Evolutionary conservation across 2,329 filamentous ascomycete species (phyloP).

Genomic region (Coccinonectria pachysandricola): DNA sequence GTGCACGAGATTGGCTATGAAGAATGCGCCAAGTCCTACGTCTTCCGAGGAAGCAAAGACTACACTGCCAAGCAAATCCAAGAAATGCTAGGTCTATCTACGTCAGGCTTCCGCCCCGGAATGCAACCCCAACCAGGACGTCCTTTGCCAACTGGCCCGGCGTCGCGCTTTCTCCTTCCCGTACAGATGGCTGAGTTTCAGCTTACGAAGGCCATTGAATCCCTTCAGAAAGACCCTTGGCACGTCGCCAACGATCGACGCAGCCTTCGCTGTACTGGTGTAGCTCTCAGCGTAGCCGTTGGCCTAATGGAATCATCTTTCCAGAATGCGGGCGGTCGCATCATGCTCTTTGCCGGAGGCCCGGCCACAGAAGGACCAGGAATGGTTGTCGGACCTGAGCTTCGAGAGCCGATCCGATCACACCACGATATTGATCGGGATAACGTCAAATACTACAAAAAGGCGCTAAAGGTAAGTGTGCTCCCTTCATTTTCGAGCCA

Average conservation of each 20-base stretch:
- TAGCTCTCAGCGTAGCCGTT: conserved; percentile 90
- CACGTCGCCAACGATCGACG: conserved; percentile 89
- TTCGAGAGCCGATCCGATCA: conserved; percentile 92
- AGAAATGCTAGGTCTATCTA: conserved; percentile 86
- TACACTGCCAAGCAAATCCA: conserved; percentile 98
- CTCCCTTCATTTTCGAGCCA: too few species aligned
- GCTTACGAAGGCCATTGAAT: conserved; percentile 89
- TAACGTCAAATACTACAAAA: conserved; percentile 99
- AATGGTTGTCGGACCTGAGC: conserved; percentile 90
- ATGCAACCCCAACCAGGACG: conserved; percentile 67
- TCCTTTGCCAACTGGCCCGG: conserved; percentile 66
- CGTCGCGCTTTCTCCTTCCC: conserved; percentile 82
- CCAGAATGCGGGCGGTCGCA: conserved; percentile 85
- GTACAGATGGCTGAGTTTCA: conserved; percentile 96
- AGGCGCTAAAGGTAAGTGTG: conserved; percentile 80
- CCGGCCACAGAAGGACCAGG: conserved; percentile 93
- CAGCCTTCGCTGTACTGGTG: conserved; percentile 83
- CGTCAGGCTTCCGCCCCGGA: conserved; percentile 62
- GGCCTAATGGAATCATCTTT: conserved; percentile 90
- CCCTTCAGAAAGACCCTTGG: conserved; percentile 95
- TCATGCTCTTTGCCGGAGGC: conserved; percentile 96
- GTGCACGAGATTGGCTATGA: conserved; percentile 97
- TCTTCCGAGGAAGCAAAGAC: conserved; percentile 96
- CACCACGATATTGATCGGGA: conserved; percentile 98
- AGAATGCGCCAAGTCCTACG: conserved; percentile 96